These are phyloP conservation scores for Diplotaxis tenuifolia DNA, from an alignment of 345 rosid genomes.

Conservation along the genomic window DNA sequence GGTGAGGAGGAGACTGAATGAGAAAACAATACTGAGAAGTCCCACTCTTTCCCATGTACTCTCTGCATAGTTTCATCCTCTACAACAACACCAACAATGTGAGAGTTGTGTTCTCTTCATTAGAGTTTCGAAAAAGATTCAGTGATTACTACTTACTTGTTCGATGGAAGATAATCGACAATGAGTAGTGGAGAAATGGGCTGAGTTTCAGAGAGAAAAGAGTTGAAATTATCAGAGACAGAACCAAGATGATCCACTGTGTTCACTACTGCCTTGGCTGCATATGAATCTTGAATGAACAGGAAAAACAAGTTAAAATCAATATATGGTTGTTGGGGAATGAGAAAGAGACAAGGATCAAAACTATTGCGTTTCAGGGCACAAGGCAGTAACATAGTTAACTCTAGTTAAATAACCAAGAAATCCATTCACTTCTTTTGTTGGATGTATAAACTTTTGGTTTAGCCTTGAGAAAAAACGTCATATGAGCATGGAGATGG, in stretches of 20 bases:
- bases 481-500: too few relatives aligned
- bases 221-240: conserved; percentile 62
- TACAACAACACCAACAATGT: conserved; percentile 24
- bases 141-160: conserved; percentile 54
- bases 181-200: conserved; percentile 47
- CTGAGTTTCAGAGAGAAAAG: conserved; percentile 50
- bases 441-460: too few relatives aligned
- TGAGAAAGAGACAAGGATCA: background rate
- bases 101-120: background rate
- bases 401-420: too few relatives aligned
- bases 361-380: too few relatives aligned
- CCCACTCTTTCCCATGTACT: conserved; percentile 48
- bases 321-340: background rate
- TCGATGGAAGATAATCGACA: conserved; percentile 58
- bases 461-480: too few relatives aligned
- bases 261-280: conserved; percentile 66
- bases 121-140: background rate
- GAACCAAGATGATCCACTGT: conserved; percentile 91
- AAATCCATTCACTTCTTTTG: too few relatives aligned
- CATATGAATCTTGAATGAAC: conserved; percentile 39
- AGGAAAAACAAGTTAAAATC: background rate
- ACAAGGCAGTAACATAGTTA: too few relatives aligned
- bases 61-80: conserved; percentile 59
- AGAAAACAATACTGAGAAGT: conserved; percentile 48
- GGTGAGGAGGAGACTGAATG: conserved; percentile 45